Percentiles rank a stretch among this genome's conserved stretches.
Evolutionary conservation across 129 eudicot species (phyloP).

Genomic region (Pseudognaphalium luteoalbum): DNA sequence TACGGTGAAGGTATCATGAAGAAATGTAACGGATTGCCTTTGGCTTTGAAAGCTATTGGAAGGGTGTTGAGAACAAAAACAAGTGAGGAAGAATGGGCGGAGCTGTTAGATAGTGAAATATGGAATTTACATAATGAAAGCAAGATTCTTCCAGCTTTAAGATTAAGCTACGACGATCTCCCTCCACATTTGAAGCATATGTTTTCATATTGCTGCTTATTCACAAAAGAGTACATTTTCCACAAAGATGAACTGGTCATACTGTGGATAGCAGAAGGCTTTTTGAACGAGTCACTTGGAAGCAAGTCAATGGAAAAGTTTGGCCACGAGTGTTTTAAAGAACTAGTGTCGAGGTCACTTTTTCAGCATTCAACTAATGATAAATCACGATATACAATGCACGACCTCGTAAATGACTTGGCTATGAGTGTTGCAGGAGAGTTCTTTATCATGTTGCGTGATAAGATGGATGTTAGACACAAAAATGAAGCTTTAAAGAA

Average conservation of each 20-base stretch:
- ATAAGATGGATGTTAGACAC: not conserved
- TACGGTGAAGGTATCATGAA: not conserved
- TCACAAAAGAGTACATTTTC: not conserved
- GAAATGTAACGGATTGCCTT: not conserved
- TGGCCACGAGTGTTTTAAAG: constrained; percentile 33
- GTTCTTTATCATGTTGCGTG: constrained; percentile 32
- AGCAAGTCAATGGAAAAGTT: constrained; percentile 35
- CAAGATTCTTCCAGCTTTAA: not conserved
- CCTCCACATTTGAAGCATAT: constrained; percentile 7
- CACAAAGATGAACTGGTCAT: constrained; percentile 2
- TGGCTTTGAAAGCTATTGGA: constrained; percentile 7
- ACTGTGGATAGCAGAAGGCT: constrained; percentile 31
- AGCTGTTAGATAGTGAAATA: constrained; percentile 1
- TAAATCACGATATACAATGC: constrained; percentile 23
- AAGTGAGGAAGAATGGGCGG: constrained; percentile 9
- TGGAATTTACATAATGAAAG: not conserved
- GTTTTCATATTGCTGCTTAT: constrained; percentile 1
- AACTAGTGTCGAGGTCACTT: constrained; percentile 30
- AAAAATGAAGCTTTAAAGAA: constrained; percentile 29
- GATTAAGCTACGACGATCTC: constrained; percentile 8
- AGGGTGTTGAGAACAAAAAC: not conserved
- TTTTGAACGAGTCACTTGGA: constrained; percentile 11
- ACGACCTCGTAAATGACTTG: constrained; percentile 41
- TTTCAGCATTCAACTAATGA: constrained; percentile 22
- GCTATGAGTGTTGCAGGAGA: constrained; percentile 38